phyloP scores from a whole-genome alignment of 805 yeast genomes.

The Candida suzukii region DNA sequence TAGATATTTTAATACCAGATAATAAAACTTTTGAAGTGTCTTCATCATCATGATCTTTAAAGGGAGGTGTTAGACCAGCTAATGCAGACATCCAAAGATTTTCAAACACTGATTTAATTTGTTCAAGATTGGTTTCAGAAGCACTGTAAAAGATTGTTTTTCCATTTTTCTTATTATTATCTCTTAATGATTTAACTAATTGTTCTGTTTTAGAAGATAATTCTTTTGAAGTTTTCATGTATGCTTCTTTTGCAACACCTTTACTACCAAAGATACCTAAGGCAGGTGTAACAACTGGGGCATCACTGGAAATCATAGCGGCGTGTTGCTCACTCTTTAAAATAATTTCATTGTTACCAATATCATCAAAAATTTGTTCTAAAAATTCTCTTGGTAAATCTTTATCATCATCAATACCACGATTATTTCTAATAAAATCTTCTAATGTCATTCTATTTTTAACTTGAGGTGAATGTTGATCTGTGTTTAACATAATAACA shows the following conservation, averaged over 20 bases:
- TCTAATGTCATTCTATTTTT: conserved; percentile 82
- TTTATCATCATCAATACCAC: conserved; percentile 88
- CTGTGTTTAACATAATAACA: conserved; percentile 88
- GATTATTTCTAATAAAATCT: conserved; percentile 78
- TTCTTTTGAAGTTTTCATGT: conserved; percentile 86
- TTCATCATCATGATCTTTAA: conserved; percentile 77
- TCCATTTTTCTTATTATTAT: conserved; percentile 34
- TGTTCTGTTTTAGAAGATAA: conserved; percentile 86
- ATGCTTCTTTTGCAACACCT: conserved; percentile 71
- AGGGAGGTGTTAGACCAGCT: conserved; percentile 92
- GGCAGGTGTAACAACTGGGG: conserved; percentile 25
- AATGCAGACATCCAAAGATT: conserved; percentile 94
- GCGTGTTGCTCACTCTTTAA: conserved; percentile 91
- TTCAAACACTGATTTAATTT: conserved; percentile 89
- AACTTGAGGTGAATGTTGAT: conserved; percentile 83
- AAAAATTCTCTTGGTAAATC: conserved; percentile 74
- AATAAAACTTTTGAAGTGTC: conserved; percentile 63
- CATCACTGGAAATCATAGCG: conserved; percentile 68
- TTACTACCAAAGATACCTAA: conserved; percentile 56
- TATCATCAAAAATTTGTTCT: conserved; percentile 66
- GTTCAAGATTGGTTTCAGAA: conserved; percentile 63
- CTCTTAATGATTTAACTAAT: conserved; percentile 61
- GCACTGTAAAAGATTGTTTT: conserved; percentile 67
- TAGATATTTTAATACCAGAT: conserved; percentile 80
- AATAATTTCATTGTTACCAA: conserved; percentile 78